phyloP scores from a whole-genome alignment of 305 asterid species.

The Fraxinus paxiana region DNA sequence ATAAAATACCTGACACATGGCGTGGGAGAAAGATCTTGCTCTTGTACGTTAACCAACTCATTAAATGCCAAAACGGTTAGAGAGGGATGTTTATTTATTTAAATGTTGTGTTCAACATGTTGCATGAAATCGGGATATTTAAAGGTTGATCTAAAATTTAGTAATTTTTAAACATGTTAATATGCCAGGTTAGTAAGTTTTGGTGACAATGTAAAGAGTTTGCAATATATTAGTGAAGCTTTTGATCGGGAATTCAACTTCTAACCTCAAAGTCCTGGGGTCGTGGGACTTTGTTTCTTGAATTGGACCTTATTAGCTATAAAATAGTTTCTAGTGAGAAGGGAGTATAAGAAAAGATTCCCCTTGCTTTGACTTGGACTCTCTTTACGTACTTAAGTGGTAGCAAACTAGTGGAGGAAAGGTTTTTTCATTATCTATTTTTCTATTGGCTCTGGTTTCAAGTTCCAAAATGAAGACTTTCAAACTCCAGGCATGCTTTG shows the following conservation, averaged over 20 bases:
- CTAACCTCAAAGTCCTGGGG: background rate
- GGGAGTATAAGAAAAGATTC: background rate
- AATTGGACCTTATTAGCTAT: constrained; percentile 6
- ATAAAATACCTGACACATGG: background rate
- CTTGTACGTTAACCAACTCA: background rate
- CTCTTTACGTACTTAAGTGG: constrained; percentile 8
- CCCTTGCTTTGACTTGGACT: background rate
- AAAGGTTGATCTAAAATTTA: background rate
- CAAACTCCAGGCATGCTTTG: constrained; percentile 1
- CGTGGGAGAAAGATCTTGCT: background rate
- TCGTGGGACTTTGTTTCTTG: constrained; percentile 1
- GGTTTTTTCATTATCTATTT: background rate
- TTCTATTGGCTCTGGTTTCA: background rate
- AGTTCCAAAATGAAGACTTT: constrained; percentile 1
- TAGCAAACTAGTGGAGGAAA: background rate
- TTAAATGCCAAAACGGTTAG: background rate
- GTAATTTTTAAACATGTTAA: background rate
- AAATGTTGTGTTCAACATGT: background rate
- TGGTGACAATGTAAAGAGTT: background rate
- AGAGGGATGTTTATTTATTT: background rate
- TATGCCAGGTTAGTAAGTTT: background rate
- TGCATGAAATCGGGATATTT: background rate
- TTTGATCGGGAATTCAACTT: background rate
- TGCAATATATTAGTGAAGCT: background rate
- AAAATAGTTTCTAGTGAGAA: background rate